These are phyloP conservation scores for Solanum corneliomulleri DNA, from an alignment of 257 asterid genomes.

Conservation along the genomic window DNA sequence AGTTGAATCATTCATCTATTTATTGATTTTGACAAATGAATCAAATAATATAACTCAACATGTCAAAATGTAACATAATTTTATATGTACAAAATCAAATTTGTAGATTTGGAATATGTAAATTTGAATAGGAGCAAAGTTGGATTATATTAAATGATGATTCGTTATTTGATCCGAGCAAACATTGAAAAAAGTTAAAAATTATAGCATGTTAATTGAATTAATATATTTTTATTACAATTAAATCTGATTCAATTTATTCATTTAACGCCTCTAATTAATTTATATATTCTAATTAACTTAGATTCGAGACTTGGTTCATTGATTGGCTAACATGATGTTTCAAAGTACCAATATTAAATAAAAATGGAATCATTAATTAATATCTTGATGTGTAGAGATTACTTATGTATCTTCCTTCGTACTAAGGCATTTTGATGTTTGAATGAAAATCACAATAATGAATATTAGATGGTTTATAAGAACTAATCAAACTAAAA, in stretches of 20 bases:
- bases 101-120: background rate
- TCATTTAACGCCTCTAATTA: background rate
- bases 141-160: background rate
- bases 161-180: background rate
- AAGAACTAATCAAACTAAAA: background rate
- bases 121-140: background rate
- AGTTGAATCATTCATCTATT: background rate
- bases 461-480: background rate
- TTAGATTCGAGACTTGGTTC: background rate
- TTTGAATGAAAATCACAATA: background rate
- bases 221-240: background rate
- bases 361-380: background rate
- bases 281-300: background rate
- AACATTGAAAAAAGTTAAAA: background rate
- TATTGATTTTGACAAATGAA: rapidly evolving
- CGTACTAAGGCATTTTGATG: background rate
- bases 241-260: background rate
- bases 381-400: background rate
- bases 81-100: background rate
- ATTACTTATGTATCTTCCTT: background rate
- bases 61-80: background rate
- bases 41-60: background rate
- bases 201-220: background rate
- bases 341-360: background rate
- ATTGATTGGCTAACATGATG: background rate